Percentiles rank a stretch among this genome's conserved stretches.
phyloP scores from a whole-genome alignment of 305 asterid species.

The Lippia alba region DNA sequence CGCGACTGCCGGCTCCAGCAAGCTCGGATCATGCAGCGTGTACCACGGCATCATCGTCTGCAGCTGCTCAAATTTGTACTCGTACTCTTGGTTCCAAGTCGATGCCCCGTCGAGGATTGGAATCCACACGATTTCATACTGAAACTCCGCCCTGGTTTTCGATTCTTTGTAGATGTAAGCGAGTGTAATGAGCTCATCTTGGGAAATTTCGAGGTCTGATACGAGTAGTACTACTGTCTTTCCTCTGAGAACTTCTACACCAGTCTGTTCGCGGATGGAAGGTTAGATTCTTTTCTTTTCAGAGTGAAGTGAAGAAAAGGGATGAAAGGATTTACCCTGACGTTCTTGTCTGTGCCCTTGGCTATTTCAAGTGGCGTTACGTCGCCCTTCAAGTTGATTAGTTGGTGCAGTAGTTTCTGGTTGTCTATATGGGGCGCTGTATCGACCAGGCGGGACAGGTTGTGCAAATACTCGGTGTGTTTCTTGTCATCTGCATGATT shows the following conservation, averaged over 20 bases:
- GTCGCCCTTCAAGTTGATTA: slow-evolving; percentile 64
- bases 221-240: slow-evolving; percentile 74
- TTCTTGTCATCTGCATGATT: slow-evolving; percentile 61
- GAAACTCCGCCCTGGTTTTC: slow-evolving; percentile 47
- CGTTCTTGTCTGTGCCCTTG: slow-evolving; percentile 45
- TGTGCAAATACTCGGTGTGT: slow-evolving; percentile 58
- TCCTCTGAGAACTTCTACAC: slow-evolving; percentile 60
- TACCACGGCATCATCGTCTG: slow-evolving; percentile 80
- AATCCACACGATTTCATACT: slow-evolving; percentile 84
- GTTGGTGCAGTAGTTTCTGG: slow-evolving; percentile 59
- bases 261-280: slow-evolving; percentile 46
- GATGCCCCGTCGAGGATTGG: slow-evolving; percentile 55
- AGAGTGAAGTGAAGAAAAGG: not conserved
- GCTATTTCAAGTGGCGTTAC: slow-evolving; percentile 53
- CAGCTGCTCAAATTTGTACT: slow-evolving; percentile 46
- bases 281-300: not conserved
- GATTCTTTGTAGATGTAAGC: slow-evolving; percentile 54
- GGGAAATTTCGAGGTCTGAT: slow-evolving; percentile 69
- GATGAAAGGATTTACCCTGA: slow-evolving; percentile 44
- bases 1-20: slow-evolving; percentile 68
- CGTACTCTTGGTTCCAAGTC: slow-evolving; percentile 45
- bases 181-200: slow-evolving; percentile 68
- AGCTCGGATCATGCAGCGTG: slow-evolving; percentile 62
- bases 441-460: slow-evolving; percentile 58
- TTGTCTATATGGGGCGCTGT: slow-evolving; percentile 68